Conservation (phyloP, 495 filamentous ascomycete genomes). For the Staphylotrichum longicolle region DNA sequence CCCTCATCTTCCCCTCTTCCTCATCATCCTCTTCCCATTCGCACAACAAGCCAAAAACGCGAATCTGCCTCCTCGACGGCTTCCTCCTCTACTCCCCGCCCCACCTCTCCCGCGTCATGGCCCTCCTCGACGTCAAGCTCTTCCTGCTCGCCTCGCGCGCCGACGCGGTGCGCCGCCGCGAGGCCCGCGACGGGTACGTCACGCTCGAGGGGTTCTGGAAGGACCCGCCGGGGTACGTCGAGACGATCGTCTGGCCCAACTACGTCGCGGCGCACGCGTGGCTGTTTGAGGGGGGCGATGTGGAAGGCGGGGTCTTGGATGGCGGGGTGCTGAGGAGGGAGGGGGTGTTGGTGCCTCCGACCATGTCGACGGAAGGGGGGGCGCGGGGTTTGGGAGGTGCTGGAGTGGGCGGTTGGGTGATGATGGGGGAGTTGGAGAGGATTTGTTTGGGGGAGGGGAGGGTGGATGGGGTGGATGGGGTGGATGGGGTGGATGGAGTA, state of each 20-base stretch:
- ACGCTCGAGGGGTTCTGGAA: slow-evolving; percentile 90
- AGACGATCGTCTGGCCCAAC: slow-evolving; percentile 92
- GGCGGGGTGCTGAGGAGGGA: slow-evolving; percentile 41
- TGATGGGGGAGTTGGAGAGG: slow-evolving; percentile 45
- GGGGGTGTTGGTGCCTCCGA: slow-evolving; percentile 27
- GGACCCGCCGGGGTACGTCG: slow-evolving; percentile 91
- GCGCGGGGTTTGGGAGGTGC: slow-evolving; percentile 50
- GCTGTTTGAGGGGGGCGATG: slow-evolving; percentile 65
- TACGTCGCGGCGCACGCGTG: slow-evolving; percentile 77
- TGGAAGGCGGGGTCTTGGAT: slow-evolving; percentile 52
- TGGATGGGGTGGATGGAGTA: background rate
- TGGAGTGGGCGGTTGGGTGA: slow-evolving; percentile 54
- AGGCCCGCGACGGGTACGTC: slow-evolving; percentile 77
- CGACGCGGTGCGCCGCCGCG: slow-evolving; percentile 63
- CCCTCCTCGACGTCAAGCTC: slow-evolving; percentile 66
- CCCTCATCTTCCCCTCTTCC: slow-evolving; percentile 39
- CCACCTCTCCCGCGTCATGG: slow-evolving; percentile 42
- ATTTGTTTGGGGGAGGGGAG: slow-evolving; percentile 16
- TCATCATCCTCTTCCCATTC: slow-evolving; percentile 23
- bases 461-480: background rate
- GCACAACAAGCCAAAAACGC: background rate
- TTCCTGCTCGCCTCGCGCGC: slow-evolving; percentile 65
- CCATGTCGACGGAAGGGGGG: slow-evolving; percentile 20
- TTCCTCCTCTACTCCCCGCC: slow-evolving; percentile 71
- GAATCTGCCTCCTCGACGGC: slow-evolving; percentile 67